Conservation (phyloP, 148 eudicot species). For the Suaeda aralocaspica region DNA sequence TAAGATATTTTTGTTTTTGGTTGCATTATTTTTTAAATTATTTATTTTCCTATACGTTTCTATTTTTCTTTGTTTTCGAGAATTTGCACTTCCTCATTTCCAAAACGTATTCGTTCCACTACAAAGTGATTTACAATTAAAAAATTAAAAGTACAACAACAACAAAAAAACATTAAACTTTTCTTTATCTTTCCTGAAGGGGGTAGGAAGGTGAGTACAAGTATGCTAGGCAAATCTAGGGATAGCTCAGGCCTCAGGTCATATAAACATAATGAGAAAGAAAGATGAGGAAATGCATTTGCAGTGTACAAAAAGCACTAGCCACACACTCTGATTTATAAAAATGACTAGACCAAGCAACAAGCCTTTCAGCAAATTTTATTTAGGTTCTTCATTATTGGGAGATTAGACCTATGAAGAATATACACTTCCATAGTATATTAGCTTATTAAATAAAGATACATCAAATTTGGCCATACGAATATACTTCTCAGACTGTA, state of each 20-base stretch:
- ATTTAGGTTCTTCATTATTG: not conserved
- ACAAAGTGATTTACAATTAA: not conserved
- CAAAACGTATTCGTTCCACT: no score
- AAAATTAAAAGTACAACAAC: not conserved
- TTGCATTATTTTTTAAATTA: no score
- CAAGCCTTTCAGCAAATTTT: not conserved
- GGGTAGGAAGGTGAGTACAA: not conserved
- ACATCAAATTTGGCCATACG: not conserved
- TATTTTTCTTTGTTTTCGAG: no score
- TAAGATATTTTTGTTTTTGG: no score
- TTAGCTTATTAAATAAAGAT: not conserved
- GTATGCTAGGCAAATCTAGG: not conserved
- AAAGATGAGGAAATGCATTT: not conserved
- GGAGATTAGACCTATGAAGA: not conserved
- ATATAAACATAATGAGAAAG: not conserved
- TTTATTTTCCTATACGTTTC: no score
- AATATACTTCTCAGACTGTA: not conserved
- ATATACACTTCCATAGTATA: not conserved
- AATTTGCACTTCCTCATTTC: no score
- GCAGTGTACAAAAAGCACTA: not conserved
- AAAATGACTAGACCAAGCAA: not conserved
- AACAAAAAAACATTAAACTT: not conserved
- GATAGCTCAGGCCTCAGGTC: not conserved
- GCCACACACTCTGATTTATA: not conserved
- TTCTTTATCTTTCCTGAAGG: not conserved